These are phyloP conservation scores for Cordyceps fumosorosea DNA, from an alignment of 2,329 filamentous ascomycete species.

Conservation along the genomic window DNA sequence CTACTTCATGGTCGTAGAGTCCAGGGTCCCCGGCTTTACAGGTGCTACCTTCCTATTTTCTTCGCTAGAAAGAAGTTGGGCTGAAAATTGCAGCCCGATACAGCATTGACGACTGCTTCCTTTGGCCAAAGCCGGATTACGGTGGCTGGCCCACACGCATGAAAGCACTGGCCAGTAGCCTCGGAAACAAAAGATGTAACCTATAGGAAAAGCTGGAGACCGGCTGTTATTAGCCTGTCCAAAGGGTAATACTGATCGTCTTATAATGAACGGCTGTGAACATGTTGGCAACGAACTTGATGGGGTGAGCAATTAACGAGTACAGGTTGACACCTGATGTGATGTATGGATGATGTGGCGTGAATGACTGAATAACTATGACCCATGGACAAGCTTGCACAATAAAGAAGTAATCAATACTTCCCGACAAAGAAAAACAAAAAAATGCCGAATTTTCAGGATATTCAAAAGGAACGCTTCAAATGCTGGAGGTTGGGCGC, in stretches of 20 bases:
- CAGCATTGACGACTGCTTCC: not conserved
- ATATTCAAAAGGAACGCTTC: conserved; percentile 1
- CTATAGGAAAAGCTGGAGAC: not conserved
- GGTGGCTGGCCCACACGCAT: too few species aligned
- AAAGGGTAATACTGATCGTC: not conserved
- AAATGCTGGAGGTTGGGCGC: not conserved
- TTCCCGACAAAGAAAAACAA: not conserved
- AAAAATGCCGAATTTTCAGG: not conserved
- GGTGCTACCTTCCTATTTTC: not conserved
- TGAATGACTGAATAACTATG: not conserved
- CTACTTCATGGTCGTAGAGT: too few species aligned
- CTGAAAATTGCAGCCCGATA: not conserved
- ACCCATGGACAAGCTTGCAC: not conserved
- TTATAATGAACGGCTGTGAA: not conserved
- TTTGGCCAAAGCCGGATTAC: not conserved
- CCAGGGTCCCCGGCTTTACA: too few species aligned
- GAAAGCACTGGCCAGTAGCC: too few species aligned
- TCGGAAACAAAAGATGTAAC: not conserved
- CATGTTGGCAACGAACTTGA: not conserved
- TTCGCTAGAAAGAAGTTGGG: not conserved
- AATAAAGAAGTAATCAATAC: not conserved
- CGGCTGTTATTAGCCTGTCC: too few species aligned
- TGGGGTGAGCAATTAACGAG: not conserved
- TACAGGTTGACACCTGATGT: too few species aligned
- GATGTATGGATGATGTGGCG: not conserved